These are phyloP conservation scores for Rhynchosporium secalis DNA, from an alignment of 2,329 filamentous ascomycete genomes.

Conservation along the genomic window DNA sequence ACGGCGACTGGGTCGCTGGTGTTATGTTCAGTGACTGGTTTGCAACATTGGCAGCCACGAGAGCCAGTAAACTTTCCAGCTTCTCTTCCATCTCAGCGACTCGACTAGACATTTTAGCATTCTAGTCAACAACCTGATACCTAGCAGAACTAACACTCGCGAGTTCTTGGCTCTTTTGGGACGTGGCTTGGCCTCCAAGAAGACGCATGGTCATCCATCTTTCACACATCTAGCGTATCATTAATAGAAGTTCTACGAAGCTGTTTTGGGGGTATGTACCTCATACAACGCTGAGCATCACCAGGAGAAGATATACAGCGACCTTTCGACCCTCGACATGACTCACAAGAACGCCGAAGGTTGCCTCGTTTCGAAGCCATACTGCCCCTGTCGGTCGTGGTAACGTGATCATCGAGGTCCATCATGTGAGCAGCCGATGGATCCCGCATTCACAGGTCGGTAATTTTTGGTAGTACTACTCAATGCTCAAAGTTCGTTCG, in stretches of 20 bases:
- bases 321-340: constrained; percentile 54
- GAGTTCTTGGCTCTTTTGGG: constrained; percentile 50
- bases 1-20: not conserved
- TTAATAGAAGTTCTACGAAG: not conserved
- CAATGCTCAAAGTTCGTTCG: not conserved
- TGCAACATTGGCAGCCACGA: constrained; percentile 17
- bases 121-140: not conserved
- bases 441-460: too few relatives aligned
- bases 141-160: constrained; percentile 29
- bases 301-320: constrained; percentile 52
- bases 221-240: constrained; percentile 21
- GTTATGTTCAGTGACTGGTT: constrained; percentile 6
- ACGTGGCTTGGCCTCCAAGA: constrained; percentile 50
- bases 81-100: constrained; percentile 41
- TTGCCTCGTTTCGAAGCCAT: constrained; percentile 1
- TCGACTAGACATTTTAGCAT: constrained; percentile 26
- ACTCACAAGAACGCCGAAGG: constrained; percentile 47
- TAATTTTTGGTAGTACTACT: too few relatives aligned
- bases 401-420: not conserved
- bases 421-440: not conserved
- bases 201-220: constrained; percentile 41
- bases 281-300: constrained; percentile 49
- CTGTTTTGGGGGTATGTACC: constrained; percentile 42
- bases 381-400: not conserved
- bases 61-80: constrained; percentile 32